phyloP scores from a whole-genome alignment of 2,329 filamentous ascomycete species.

The Metarhizium album region DNA sequence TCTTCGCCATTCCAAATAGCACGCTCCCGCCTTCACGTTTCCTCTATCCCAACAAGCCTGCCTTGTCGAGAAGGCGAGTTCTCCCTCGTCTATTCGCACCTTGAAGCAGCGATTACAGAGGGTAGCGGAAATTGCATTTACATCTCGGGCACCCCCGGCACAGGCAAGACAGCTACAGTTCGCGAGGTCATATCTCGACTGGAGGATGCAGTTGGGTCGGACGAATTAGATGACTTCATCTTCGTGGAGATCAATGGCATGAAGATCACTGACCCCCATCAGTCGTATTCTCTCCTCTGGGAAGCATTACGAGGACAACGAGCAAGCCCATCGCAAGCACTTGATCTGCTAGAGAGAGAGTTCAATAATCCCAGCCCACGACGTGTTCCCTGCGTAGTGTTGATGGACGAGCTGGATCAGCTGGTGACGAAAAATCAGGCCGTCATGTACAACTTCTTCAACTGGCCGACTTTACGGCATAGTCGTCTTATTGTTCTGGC shows the following conservation, averaged over 20 bases:
- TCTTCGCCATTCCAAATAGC: constrained; percentile 88
- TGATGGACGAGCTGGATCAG: constrained; percentile 98
- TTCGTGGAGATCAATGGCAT: constrained; percentile 99
- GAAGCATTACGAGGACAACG: constrained; percentile 89
- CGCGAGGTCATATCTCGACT: constrained; percentile 86
- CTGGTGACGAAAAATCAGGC: constrained; percentile 96
- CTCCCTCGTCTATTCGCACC: constrained; percentile 79
- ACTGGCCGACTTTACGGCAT: constrained; percentile 89
- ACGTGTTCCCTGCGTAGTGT: constrained; percentile 84
- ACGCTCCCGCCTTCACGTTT: constrained; percentile 80
- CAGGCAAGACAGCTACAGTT: constrained; percentile 94
- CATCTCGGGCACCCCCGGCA: constrained; percentile 96
- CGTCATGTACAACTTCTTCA: constrained; percentile 99
- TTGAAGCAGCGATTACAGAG: constrained; percentile 88
- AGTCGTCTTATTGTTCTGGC: constrained; percentile 91
- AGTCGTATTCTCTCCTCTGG: constrained; percentile 92
- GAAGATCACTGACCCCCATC: constrained; percentile 97
- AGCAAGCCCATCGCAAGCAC: constrained; percentile 80
- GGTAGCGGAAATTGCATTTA: constrained; percentile 95
- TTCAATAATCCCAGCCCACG: constrained; percentile 87
- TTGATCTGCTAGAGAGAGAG: constrained; percentile 83
- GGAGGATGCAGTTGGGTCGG: constrained; percentile 74
- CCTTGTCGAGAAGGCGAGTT: constrained; percentile 93
- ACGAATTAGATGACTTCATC: constrained; percentile 96
- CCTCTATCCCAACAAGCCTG: constrained; percentile 77